phyloP scores from a whole-genome alignment of 2,329 filamentous ascomycete genomes.

The Chalara sp. region DNA sequence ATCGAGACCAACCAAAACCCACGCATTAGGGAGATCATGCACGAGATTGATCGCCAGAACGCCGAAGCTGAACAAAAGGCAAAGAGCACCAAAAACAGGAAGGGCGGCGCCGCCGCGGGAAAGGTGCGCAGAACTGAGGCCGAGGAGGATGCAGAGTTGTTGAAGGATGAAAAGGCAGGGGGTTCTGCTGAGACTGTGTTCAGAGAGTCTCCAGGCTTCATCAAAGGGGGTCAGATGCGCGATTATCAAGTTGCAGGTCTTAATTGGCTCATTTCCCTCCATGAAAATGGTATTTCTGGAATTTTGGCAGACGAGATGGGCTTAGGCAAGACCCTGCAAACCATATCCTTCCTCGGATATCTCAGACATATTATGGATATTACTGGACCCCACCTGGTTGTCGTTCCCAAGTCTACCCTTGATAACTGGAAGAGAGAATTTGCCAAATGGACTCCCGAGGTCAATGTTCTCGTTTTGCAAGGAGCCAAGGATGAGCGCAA shows the following conservation, averaged over 20 bases:
- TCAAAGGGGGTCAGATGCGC: constrained; percentile 79
- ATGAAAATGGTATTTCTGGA: constrained; percentile 97
- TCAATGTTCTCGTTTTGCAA: constrained; percentile 89
- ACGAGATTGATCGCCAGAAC: constrained; percentile 91
- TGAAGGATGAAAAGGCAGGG: constrained; percentile 83
- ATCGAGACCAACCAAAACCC: constrained; percentile 97
- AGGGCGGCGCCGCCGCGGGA: constrained; percentile 76
- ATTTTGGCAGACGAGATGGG: constrained; percentile 99
- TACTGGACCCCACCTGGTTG: constrained; percentile 83
- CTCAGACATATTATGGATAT: constrained; percentile 86
- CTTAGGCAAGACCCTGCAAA: constrained; percentile 94
- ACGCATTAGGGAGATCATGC: constrained; percentile 87
- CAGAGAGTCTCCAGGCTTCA: constrained; percentile 85
- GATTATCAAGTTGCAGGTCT: constrained; percentile 94
- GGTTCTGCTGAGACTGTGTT: constrained; percentile 85
- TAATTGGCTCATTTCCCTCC: constrained; percentile 95
- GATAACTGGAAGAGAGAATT: constrained; percentile 99
- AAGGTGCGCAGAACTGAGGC: constrained; percentile 86
- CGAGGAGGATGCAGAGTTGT: constrained; percentile 88
- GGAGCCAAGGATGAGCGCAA: constrained; percentile 92
- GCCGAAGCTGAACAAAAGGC: constrained; percentile 58
- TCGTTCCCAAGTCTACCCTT: constrained; percentile 91
- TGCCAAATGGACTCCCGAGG: constrained; percentile 86
- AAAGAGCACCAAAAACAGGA: constrained; percentile 69
- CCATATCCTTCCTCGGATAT: constrained; percentile 94